Conservation (phyloP, 108 stramenopile species). For the Nitzschia sp. region DNA sequence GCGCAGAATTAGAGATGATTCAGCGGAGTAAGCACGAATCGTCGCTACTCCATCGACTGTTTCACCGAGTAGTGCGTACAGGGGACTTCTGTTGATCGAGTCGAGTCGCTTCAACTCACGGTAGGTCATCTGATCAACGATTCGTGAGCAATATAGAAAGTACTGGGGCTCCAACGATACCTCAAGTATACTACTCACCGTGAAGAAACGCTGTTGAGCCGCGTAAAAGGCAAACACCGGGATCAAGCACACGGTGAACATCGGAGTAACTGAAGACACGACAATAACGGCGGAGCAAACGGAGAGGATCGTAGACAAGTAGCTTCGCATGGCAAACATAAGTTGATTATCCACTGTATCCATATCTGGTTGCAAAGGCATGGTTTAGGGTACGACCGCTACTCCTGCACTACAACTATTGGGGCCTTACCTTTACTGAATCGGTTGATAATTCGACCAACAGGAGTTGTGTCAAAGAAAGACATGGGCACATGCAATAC, state of each 20-base stretch:
- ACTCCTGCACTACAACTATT: background rate
- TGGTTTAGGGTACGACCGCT: conserved; percentile 1
- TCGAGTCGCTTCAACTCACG: conserved; percentile 92
- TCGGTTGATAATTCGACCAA: conserved; percentile 56
- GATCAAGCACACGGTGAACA: conserved; percentile 47
- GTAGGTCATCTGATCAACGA: conserved; percentile 54
- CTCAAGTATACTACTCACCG: conserved; percentile 32
- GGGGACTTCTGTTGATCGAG: conserved; percentile 75
- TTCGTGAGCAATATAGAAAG: background rate
- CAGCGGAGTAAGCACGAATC: conserved; percentile 88
- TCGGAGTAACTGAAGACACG: conserved; percentile 66
- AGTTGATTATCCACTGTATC: conserved; percentile 93
- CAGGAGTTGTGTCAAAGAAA: conserved; percentile 69
- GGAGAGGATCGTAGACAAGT: conserved; percentile 61
- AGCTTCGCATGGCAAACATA: conserved; percentile 61
- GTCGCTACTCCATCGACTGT: conserved; percentile 89
- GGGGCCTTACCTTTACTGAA: conserved; percentile 38
- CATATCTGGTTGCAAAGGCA: conserved; percentile 52
- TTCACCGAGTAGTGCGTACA: conserved; percentile 93
- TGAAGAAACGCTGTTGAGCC: conserved; percentile 76
- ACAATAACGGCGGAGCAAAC: conserved; percentile 79
- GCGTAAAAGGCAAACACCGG: conserved; percentile 75
- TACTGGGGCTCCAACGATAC: background rate
- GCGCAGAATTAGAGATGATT: conserved; percentile 60
- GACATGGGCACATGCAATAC: conserved; percentile 88